Evolutionary conservation across 306 rosid genomes (phyloP), one percentile per base, ranked within the genome.

Genomic region (Sesbania bispinosa): DNA sequence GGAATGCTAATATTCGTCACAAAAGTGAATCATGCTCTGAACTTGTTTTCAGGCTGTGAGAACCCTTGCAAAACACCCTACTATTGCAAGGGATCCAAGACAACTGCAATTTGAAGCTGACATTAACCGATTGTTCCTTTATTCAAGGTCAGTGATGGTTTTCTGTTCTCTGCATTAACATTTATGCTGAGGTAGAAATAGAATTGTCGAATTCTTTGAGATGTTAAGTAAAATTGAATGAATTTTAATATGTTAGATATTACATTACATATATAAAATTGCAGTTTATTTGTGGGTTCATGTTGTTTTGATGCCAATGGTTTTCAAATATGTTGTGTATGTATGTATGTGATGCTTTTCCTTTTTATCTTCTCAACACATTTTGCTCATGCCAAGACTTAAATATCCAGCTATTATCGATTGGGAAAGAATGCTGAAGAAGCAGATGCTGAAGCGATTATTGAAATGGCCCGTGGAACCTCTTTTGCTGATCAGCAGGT

Each of bases 91-190:
- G 82, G 82, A 94, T 77, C 97, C 96, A 29, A 86, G 97, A 77
- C 86, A 82, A 42, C 64, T 86, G 43, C 96, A 91, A 74, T 85
- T 85, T 67, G 88, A 94, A 78, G 90, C 91, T 36, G 97, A 94
- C 85, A 77, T 91, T 59, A 89, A 89, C 59, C 92, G 96, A 20
- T 73, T 94, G 70, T 91, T 90, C 85, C 92, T 94, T 46, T 94
- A 66, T 83, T 83, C 94, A 47, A 84, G 98, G 98, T 90, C 53
- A 24, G 69, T 75, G 10, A 67, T 74, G 18, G 10, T 75, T 19
- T 59, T 75, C 8, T 64, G 47, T 68, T 43, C 16, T 64, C 57
- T 48, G 9, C 8, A 6, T 59, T 64, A 29, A 11, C 18, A 62
- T 43, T 35, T 20, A 27, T 54, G 5, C 3, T 29, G 33, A 29